Percentiles rank a stretch among this genome's conserved stretches.
Evolutionary conservation across 208 protist genomes (phyloP).

Genomic region (Trypanosoma avium): DNA sequence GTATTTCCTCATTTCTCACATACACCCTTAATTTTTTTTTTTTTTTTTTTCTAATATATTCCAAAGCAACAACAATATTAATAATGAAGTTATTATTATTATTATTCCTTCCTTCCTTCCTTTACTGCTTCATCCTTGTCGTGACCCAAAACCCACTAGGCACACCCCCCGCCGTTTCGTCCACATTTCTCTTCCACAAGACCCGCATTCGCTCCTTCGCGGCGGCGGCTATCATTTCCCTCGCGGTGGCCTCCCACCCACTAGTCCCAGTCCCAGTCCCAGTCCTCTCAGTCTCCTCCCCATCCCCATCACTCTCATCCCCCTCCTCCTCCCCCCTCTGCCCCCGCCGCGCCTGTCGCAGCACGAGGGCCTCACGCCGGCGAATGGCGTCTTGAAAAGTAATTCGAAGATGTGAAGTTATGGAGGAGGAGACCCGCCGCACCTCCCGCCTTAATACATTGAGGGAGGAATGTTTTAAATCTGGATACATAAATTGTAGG

Average conservation of each 20-base stretch:
- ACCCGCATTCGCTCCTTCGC: conserved; percentile 50
- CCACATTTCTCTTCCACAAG: conserved; percentile 71
- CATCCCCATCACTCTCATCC: conserved; percentile 33
- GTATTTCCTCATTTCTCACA: too few relatives aligned
- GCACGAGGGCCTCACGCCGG: conserved; percentile 70
- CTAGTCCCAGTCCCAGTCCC: background rate
- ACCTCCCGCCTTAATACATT: conserved; percentile 52
- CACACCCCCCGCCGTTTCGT: conserved; percentile 39
- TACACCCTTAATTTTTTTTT: too few relatives aligned
- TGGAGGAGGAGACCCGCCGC: conserved; percentile 51
- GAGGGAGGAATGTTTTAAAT: conserved; percentile 32
- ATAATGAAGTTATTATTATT: too few relatives aligned
- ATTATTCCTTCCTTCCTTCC: too few relatives aligned
- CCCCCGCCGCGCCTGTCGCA: conserved; percentile 56
- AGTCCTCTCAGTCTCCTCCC: conserved; percentile 21
- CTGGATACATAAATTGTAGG: conserved; percentile 62
- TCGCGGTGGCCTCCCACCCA: conserved; percentile 46
- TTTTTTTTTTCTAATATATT: too few relatives aligned
- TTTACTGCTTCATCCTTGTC: conserved; percentile 46
- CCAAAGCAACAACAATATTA: too few relatives aligned
- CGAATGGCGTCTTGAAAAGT: conserved; percentile 76
- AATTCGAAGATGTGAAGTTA: conserved; percentile 65
- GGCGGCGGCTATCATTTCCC: conserved; percentile 46
- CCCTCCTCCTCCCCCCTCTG: conserved; percentile 20
- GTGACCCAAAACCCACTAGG: conserved; percentile 80